phyloP scores from a whole-genome alignment of 495 filamentous ascomycete species.

The Penicillium odoratum region DNA sequence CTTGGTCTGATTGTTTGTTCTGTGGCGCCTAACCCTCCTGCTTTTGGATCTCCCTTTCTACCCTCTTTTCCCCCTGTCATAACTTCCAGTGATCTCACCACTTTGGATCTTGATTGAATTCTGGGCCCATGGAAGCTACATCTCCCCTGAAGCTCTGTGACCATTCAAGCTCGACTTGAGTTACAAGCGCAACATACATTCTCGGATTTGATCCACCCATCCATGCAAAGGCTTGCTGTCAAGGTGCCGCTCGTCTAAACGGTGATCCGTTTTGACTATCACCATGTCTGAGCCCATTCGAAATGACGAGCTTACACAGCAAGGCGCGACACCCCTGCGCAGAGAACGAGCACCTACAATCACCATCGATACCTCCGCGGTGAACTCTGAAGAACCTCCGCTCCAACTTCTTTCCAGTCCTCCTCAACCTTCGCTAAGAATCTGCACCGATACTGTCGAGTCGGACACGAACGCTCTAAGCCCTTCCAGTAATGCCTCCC shows the following conservation, averaged over 20 bases:
- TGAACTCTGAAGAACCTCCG: slow-evolving; percentile 40
- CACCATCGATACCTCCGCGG: slow-evolving; percentile 73
- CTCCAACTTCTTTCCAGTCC: slow-evolving; percentile 32
- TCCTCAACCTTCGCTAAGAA: slow-evolving; percentile 45
- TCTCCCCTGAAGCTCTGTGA: background rate
- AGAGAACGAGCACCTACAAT: slow-evolving; percentile 64
- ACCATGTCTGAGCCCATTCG: slow-evolving; percentile 38
- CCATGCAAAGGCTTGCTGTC: slow-evolving; percentile 17
- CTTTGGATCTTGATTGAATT: no score
- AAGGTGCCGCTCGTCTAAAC: slow-evolving; percentile 17
- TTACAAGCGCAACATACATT: slow-evolving; percentile 3
- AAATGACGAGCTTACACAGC: slow-evolving; percentile 30
- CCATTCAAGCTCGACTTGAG: background rate
- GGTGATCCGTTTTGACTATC: slow-evolving; percentile 12
- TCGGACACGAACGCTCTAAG: slow-evolving; percentile 41
- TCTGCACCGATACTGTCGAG: slow-evolving; percentile 47
- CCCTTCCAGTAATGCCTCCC: slow-evolving; percentile 44
- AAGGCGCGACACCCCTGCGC: slow-evolving; percentile 36
- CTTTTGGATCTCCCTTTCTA: background rate
- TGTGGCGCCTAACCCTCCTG: background rate
- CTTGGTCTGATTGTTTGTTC: background rate
- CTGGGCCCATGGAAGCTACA: background rate
- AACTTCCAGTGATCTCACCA: background rate
- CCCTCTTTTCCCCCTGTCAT: background rate
- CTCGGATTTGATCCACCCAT: background rate